Percentiles rank a stretch among this genome's conserved stretches.
Evolutionary conservation across 148 eudicot species (phyloP).

Genomic region (Arctostaphylos glauca): DNA sequence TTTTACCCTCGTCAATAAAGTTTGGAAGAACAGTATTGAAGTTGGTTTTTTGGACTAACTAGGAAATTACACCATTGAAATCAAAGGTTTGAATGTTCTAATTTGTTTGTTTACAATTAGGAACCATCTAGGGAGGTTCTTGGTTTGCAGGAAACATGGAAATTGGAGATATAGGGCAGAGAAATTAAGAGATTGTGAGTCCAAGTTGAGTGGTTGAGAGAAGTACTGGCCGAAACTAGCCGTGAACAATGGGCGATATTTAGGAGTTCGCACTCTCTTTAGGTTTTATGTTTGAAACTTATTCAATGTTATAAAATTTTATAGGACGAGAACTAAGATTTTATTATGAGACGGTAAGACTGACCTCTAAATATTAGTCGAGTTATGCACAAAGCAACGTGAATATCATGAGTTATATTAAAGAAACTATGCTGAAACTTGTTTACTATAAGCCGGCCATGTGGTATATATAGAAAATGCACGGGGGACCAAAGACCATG

Average conservation of each 20-base stretch:
- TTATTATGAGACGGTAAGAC: too few species aligned
- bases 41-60: not conserved
- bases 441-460: not conserved
- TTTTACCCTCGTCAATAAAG: too few species aligned
- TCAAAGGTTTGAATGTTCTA: slow-evolving; percentile 1
- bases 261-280: too few species aligned
- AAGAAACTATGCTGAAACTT: not conserved
- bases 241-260: not conserved
- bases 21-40: not conserved
- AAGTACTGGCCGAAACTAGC: not conserved
- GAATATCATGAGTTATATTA: not conserved
- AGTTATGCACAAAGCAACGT: too few species aligned
- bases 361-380: not conserved
- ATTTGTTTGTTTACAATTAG: not conserved
- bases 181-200: not conserved
- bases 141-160: not conserved
- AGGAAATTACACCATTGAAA: not conserved
- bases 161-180: not conserved
- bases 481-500: not conserved
- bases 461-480: not conserved
- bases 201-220: not conserved
- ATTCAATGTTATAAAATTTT: too few species aligned
- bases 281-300: too few species aligned
- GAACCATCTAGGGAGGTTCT: not conserved
- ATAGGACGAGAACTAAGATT: too few species aligned